Evolutionary conservation across 2,329 filamentous ascomycete genomes (phyloP).

Genomic region (Aspergillus hortae): DNA sequence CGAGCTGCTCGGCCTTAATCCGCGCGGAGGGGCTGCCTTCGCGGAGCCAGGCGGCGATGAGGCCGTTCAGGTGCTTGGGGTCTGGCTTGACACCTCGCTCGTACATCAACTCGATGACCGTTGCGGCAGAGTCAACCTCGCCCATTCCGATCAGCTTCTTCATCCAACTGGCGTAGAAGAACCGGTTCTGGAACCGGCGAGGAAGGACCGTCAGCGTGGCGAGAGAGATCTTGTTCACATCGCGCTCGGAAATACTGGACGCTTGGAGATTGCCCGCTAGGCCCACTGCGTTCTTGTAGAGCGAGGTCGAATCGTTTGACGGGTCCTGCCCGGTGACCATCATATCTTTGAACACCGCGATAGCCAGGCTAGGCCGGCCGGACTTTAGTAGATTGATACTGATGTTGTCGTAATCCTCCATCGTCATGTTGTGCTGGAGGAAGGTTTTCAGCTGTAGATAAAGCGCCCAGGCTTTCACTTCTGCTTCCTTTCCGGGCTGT

Average conservation of each 20-base stretch:
- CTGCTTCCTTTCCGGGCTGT: constrained; percentile 47
- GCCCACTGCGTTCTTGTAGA: constrained; percentile 42
- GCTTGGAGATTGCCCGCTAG: constrained; percentile 40
- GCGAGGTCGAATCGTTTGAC: constrained; percentile 41
- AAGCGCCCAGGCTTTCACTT: constrained; percentile 60
- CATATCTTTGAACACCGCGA: constrained; percentile 84
- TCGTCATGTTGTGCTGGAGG: constrained; percentile 59
- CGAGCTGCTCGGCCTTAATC: constrained; percentile 63
- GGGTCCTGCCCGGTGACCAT: constrained; percentile 60
- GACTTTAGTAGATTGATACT: constrained; percentile 67
- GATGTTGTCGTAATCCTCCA: constrained; percentile 73
- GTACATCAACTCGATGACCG: constrained; percentile 74
- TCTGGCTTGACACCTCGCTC: constrained; percentile 64
- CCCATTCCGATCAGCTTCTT: constrained; percentile 74
- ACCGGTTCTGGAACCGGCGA: constrained; percentile 61
- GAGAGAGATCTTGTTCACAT: constrained; percentile 48
- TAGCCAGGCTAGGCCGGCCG: constrained; percentile 62
- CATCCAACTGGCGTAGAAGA: constrained; percentile 85
- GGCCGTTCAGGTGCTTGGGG: constrained; percentile 73
- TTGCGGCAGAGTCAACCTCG: constrained; percentile 66
- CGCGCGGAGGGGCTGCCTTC: constrained; percentile 54
- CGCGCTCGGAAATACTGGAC: constrained; percentile 38
- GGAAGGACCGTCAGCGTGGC: constrained; percentile 53
- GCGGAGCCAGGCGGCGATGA: constrained; percentile 75
- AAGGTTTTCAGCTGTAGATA: constrained; percentile 64